Conservation (phyloP, 805 yeast genomes). For the Alloascoidea hylecoeti region DNA sequence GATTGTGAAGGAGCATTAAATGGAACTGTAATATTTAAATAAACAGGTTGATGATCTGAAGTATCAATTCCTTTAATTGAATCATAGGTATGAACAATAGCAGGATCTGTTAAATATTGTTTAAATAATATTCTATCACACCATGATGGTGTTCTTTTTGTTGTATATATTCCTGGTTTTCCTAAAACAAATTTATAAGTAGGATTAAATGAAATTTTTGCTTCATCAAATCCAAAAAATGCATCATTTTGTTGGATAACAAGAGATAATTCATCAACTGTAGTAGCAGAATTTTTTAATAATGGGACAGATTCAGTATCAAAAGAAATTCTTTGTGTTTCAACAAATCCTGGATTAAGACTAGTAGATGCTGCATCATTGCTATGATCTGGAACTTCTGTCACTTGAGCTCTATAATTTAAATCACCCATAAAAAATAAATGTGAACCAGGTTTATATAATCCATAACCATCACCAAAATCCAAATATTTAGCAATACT, state of each 20-base stretch:
- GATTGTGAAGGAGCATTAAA: neutral
- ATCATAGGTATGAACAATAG: conserved; percentile 27
- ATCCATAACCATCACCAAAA: conserved; percentile 41
- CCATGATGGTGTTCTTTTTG: conserved; percentile 71
- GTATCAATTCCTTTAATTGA: conserved; percentile 30
- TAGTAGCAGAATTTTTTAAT: conserved; percentile 11
- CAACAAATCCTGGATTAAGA: neutral
- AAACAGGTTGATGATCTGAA: conserved; percentile 81
- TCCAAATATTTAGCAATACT: conserved; percentile 36
- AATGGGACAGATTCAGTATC: conserved; percentile 6
- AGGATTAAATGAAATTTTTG: conserved; percentile 54
- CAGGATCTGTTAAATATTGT: conserved; percentile 19
- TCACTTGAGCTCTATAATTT: conserved; percentile 48
- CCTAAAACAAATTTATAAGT: conserved; percentile 57
- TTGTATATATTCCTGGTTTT: conserved; percentile 31
- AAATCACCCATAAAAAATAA: conserved; percentile 74
- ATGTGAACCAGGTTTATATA: conserved; percentile 39
- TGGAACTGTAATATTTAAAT: conserved; percentile 33
- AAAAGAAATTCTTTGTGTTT: neutral
- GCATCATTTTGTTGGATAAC: conserved; percentile 28
- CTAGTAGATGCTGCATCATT: conserved; percentile 5
- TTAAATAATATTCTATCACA: conserved; percentile 72
- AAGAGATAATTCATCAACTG: conserved; percentile 36
- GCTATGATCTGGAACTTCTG: conserved; percentile 8
- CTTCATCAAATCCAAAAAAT: conserved; percentile 54